Base-by-base conservation (phyloP, 1,139 yeast species). In the Citeromyces siamensis region DNA sequence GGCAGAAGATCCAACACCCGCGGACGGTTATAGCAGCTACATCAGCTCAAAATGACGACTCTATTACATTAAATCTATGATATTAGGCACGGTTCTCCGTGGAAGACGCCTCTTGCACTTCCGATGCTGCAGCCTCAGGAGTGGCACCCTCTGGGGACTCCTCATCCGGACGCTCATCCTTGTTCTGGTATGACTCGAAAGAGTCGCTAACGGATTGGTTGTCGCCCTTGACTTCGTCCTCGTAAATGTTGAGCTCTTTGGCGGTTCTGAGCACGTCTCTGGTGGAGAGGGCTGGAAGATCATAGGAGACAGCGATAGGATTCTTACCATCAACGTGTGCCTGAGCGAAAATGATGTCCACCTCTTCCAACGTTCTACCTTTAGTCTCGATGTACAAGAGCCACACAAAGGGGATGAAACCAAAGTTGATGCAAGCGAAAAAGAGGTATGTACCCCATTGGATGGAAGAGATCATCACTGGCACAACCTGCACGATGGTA, bases 301-400 rank as follows among this genome's bases (percentile, higher is more conserved):
- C 28, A 8, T 23, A 23, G 5, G 28, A 23, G 14, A 23, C 28
- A 23, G n/a, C 13, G 13, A 23, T 23, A n/a, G 28, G 28, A 8
- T 23, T 23, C 28, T 23, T 23, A 5, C 9, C 9, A 12, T 23
- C 28, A 14, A 23, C 28, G 13, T n/a, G 13, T 12, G 28, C 68
- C 52, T 63, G 68, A 35, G 49, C 63, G 48, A 72, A 75, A 44
- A 79, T 75, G 44, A 69, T 62, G 50, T 75, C 80, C 44, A 75
- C 64, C 49, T 75, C 80, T 52, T 75, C 82, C 50, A 75, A 60
- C 20, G 77, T 59, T 48, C 79, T 64, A 41, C 75, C 75, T 9
- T 77, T 71, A 22, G 81, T 74, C 58, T 75, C 83, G 27, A 82
- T 82, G 50, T 69, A 74, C 58, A 69, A 78, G 64, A 81, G 70